Evolutionary conservation across 345 rosid genomes (phyloP).

Genomic region (Salix udensis): DNA sequence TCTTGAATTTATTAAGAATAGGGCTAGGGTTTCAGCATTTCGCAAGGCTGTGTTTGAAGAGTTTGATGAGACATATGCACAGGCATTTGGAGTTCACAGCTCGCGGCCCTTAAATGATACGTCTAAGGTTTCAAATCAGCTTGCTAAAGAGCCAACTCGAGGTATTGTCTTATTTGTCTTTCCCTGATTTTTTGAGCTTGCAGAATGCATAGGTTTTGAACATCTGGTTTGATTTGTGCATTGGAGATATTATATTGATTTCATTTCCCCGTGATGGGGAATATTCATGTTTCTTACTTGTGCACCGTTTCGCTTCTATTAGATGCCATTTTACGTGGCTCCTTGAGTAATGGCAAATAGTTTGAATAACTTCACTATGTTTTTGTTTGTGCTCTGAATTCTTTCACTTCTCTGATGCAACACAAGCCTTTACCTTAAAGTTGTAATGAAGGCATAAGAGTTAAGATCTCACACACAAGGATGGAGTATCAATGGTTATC

Average conservation of each 20-base stretch:
- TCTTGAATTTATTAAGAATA: slow-evolving; percentile 56
- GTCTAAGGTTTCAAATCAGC: slow-evolving; percentile 28
- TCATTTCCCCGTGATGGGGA: neutral
- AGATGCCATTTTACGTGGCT: neutral
- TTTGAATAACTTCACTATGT: neutral
- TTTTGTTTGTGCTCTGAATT: neutral
- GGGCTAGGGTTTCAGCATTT: slow-evolving; percentile 56
- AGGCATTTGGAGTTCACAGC: slow-evolving; percentile 85
- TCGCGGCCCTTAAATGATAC: slow-evolving; percentile 35
- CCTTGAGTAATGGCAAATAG: neutral
- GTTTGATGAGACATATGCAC: slow-evolving; percentile 94
- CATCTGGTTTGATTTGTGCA: neutral
- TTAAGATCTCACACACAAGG: neutral
- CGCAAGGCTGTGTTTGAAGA: slow-evolving; percentile 91
- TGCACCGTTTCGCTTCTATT: neutral
- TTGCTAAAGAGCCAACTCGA: slow-evolving; percentile 48
- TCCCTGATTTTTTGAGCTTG: slow-evolving; percentile 3
- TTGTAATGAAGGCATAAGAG: neutral
- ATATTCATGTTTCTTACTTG: neutral
- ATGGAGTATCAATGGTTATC: neutral
- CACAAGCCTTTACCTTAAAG: neutral
- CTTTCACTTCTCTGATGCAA: neutral
- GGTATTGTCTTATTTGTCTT: slow-evolving; percentile 39
- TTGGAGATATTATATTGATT: neutral
- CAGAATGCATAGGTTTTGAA: neutral